Evolutionary conservation across 2,329 filamentous ascomycete genomes (phyloP).

Genomic region (Onygena corvina): DNA sequence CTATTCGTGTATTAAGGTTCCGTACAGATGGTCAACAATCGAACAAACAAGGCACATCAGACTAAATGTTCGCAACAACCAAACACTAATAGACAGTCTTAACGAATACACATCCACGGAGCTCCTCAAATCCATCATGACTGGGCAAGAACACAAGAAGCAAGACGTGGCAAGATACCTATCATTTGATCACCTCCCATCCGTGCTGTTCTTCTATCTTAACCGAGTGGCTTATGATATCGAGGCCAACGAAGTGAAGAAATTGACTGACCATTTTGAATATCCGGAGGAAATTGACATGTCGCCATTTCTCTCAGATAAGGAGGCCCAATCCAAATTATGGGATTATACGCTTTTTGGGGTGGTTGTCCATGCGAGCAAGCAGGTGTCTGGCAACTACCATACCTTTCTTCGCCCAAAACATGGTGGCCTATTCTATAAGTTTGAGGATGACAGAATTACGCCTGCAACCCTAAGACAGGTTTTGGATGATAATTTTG

Average conservation of each 20-base stretch:
- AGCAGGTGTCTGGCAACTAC: conserved; percentile 94
- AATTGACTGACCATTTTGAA: conserved; percentile 51
- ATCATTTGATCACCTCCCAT: conserved; percentile 56
- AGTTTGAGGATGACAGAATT: conserved; percentile 93
- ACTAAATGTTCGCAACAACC: conserved; percentile 88
- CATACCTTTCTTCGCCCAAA: conserved; percentile 92
- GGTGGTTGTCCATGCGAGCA: conserved; percentile 90
- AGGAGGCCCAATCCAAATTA: conserved; percentile 74
- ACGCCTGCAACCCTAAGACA: conserved; percentile 84
- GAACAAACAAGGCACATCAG: conserved; percentile 99
- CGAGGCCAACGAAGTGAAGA: conserved; percentile 93
- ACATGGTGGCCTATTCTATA: conserved; percentile 90
- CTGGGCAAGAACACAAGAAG: conserved; percentile 73
- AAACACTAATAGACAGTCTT: conserved; percentile 86
- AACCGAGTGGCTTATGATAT: conserved; percentile 96
- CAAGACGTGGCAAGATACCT: conserved; percentile 97
- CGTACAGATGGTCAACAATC: conserved; percentile 86
- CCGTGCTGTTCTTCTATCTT: conserved; percentile 16
- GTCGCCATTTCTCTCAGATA: conserved; percentile 71
- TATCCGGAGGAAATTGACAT: conserved; percentile 46
- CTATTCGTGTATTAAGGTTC: conserved; percentile 94
- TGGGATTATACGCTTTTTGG: conserved; percentile 90
- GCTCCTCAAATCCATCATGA: conserved; percentile 96
- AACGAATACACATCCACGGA: conserved; percentile 93
- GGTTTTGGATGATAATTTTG: conserved; percentile 91